Evolutionary conservation across 257 asterid genomes (phyloP).

Genomic region (Handroanthus guayacan): DNA sequence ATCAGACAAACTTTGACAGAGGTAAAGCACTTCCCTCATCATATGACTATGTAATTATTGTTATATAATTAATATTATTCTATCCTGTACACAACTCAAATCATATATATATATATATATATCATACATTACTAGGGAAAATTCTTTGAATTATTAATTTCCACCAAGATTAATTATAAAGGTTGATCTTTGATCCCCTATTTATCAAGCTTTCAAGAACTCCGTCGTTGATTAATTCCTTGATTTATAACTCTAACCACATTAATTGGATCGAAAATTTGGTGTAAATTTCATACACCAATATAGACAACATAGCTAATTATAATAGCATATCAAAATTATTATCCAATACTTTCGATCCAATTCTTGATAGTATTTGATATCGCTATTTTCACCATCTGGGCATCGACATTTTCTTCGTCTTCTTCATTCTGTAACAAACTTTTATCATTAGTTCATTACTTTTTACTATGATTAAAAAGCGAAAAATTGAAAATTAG

Average conservation of each 20-base stretch:
- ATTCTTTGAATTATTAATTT: background rate
- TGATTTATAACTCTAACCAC: slow-evolving; percentile 4
- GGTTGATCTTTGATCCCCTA: slow-evolving; percentile 52
- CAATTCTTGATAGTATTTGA: slow-evolving; percentile 75
- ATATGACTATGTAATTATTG: background rate
- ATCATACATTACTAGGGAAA: too few relatives aligned
- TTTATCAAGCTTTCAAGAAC: slow-evolving; percentile 10
- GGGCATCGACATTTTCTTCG: slow-evolving; percentile 60
- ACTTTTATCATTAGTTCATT: slow-evolving; percentile 1
- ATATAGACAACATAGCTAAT: too few relatives aligned
- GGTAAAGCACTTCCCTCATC: slow-evolving; percentile 34
- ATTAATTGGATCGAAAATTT: slow-evolving; percentile 1
- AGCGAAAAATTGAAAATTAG: too few relatives aligned
- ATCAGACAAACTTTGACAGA: slow-evolving; percentile 38
- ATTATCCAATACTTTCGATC: slow-evolving; percentile 52
- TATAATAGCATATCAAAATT: background rate
- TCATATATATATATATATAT: background rate
- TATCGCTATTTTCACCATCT: slow-evolving; percentile 70
- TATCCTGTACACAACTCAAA: background rate
- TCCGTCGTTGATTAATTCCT: background rate
- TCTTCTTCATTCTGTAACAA: slow-evolving; percentile 64
- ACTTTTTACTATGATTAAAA: too few relatives aligned
- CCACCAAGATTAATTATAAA: slow-evolving; percentile 39
- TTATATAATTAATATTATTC: too few relatives aligned
- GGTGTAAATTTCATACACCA: slow-evolving; percentile 29